Evolutionary conservation across 129 eudicot genomes (phyloP).

Genomic region (Artemisia annua): DNA sequence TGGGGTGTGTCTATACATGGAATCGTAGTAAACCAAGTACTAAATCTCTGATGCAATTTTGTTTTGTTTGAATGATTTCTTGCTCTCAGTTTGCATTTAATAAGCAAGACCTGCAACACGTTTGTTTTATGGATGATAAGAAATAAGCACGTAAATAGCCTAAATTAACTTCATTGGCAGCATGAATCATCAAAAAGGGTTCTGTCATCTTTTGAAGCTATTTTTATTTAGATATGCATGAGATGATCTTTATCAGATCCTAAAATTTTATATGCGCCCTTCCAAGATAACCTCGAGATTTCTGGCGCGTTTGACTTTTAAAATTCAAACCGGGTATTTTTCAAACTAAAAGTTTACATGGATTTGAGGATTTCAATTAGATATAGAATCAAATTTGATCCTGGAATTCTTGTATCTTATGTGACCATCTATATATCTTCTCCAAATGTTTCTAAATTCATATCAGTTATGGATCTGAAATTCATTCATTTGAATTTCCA

Average conservation of each 20-base stretch:
- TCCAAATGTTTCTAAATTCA: background rate
- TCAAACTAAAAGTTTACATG: background rate
- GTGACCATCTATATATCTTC: background rate
- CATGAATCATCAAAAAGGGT: background rate
- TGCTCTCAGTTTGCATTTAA: background rate
- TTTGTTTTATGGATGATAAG: background rate
- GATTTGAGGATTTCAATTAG: background rate
- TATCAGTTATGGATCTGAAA: background rate
- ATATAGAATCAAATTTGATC: background rate
- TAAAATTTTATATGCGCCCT: background rate
- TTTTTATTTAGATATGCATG: background rate
- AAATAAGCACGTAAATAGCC: background rate
- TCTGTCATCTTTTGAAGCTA: background rate
- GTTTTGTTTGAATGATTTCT: background rate
- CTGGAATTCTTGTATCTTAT: background rate
- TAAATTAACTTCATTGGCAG: background rate
- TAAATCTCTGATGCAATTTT: background rate
- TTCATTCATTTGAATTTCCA: background rate
- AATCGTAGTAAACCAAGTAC: no score
- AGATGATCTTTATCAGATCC: background rate
- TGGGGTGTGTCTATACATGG: no score
- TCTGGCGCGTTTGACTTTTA: background rate
- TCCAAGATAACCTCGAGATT: background rate
- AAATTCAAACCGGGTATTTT: slow-evolving; percentile 4
- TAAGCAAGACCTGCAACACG: background rate